Conservation (phyloP, 495 filamentous ascomycete species). For the Talaromyces proteolyticus region DNA sequence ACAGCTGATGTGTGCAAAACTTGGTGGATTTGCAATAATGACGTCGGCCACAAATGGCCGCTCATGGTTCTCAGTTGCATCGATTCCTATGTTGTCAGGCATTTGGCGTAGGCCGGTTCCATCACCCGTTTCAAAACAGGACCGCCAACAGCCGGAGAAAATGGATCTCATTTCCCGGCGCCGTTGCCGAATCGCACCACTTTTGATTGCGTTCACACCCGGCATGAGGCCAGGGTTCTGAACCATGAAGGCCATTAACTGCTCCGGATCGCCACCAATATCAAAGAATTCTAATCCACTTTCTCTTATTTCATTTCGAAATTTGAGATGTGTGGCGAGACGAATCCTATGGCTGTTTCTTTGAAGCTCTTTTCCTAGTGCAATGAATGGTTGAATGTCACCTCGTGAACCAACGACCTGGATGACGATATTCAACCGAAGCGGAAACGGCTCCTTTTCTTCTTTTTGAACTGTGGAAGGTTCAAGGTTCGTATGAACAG, state of each 20-base stretch:
- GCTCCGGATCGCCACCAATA: slow-evolving; percentile 72
- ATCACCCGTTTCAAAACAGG: slow-evolving; percentile 63
- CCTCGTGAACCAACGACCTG: slow-evolving; percentile 74
- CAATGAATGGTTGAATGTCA: slow-evolving; percentile 74
- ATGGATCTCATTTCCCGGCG: slow-evolving; percentile 63
- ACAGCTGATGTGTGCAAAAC: slow-evolving; percentile 75
- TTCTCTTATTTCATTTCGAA: slow-evolving; percentile 60
- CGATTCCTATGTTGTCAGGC: slow-evolving; percentile 28
- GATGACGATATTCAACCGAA: slow-evolving; percentile 67
- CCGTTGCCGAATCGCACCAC: slow-evolving; percentile 61
- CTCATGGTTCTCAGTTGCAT: slow-evolving; percentile 26
- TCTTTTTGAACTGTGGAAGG: slow-evolving; percentile 54
- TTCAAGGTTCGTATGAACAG: slow-evolving; percentile 54
- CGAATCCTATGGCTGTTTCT: slow-evolving; percentile 68
- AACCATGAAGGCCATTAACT: slow-evolving; percentile 85
- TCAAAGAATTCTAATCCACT: slow-evolving; percentile 72
- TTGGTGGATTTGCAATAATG: slow-evolving; percentile 81
- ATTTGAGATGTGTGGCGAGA: slow-evolving; percentile 69
- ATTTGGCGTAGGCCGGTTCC: slow-evolving; percentile 46
- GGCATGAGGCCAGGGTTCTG: slow-evolving; percentile 79
- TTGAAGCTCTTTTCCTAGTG: slow-evolving; percentile 58
- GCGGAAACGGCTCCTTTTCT: slow-evolving; percentile 51
- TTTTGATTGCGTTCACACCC: slow-evolving; percentile 56
- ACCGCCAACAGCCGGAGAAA: slow-evolving; percentile 70
- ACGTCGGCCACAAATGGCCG: slow-evolving; percentile 72